phyloP scores from a whole-genome alignment of 2,329 filamentous ascomycete genomes.

The Esteya vermicola region DNA sequence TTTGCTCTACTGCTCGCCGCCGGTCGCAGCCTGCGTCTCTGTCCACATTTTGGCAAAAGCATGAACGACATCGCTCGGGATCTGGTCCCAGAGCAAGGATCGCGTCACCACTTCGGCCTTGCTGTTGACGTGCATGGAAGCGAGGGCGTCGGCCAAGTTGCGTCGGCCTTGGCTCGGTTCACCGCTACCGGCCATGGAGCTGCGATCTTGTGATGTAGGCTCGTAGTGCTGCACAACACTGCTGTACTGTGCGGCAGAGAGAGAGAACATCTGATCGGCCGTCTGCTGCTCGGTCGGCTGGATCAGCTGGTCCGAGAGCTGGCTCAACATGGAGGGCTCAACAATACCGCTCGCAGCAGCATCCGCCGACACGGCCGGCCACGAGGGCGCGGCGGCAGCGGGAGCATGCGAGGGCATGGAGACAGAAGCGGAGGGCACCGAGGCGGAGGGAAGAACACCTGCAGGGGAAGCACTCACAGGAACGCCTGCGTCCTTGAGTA shows the following conservation, averaged over 20 bases:
- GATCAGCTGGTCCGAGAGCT: slow-evolving; percentile 54
- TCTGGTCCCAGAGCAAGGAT: slow-evolving; percentile 86
- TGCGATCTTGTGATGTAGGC: not conserved
- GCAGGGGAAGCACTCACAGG: slow-evolving; percentile 14
- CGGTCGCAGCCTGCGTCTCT: slow-evolving; percentile 38
- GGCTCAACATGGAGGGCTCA: slow-evolving; percentile 47
- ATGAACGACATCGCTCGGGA: slow-evolving; percentile 79
- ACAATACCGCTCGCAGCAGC: slow-evolving; percentile 13
- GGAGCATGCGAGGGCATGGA: not conserved
- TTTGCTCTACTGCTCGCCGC: slow-evolving; percentile 3
- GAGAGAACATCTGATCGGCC: slow-evolving; percentile 73
- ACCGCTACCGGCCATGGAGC: slow-evolving; percentile 15
- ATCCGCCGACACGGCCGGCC: not conserved
- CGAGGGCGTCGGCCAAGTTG: slow-evolving; percentile 68
- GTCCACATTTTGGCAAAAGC: slow-evolving; percentile 88
- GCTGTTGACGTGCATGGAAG: slow-evolving; percentile 58
- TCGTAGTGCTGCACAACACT: slow-evolving; percentile 43
- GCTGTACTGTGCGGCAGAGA: slow-evolving; percentile 81
- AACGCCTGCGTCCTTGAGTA: slow-evolving; percentile 68
- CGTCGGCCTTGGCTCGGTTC: slow-evolving; percentile 49
- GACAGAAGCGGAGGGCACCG: not conserved
- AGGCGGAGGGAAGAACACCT: no score
- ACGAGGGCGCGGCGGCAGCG: not conserved
- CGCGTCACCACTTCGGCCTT: slow-evolving; percentile 88
- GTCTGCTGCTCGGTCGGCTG: slow-evolving; percentile 73